Evolutionary conservation across 106 monocot genomes (phyloP).

Genomic region (Xerophyta viscosa): DNA sequence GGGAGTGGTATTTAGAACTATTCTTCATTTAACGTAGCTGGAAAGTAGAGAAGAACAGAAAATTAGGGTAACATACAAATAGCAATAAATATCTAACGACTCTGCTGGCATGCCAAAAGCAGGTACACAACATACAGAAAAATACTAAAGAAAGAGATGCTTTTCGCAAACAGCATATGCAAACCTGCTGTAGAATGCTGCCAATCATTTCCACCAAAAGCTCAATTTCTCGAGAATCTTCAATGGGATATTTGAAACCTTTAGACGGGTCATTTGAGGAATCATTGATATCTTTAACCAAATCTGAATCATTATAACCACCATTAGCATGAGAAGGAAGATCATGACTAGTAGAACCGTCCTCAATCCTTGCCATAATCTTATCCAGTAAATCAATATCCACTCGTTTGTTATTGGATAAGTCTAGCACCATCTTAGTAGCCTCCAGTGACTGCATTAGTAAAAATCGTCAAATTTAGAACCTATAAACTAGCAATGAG

Average conservation of each 20-base stretch:
- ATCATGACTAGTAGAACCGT: conserved; percentile 7
- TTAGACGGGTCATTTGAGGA: conserved; percentile 5
- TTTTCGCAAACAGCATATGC: not conserved
- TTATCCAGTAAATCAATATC: conserved; percentile 66
- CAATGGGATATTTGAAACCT: conserved; percentile 9
- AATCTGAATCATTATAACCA: conserved; percentile 2
- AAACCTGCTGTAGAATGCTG: conserved; percentile 57
- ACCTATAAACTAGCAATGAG: too few relatives aligned
- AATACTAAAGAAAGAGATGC: not conserved
- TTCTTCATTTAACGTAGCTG: too few relatives aligned
- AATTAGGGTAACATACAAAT: too few relatives aligned
- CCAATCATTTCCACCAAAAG: conserved; percentile 66
- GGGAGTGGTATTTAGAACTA: too few relatives aligned
- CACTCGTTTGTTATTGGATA: conserved; percentile 53
- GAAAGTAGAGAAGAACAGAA: too few relatives aligned
- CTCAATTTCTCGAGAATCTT: conserved; percentile 42
- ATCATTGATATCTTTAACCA: conserved; percentile 2
- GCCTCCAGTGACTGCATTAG: conserved; percentile 71
- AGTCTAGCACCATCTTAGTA: conserved; percentile 63
- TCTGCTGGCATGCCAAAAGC: too few relatives aligned
- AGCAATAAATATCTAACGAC: too few relatives aligned
- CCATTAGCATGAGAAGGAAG: conserved; percentile 2
- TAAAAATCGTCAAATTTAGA: too few relatives aligned
- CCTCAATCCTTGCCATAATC: conserved; percentile 53
- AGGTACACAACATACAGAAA: not conserved